Percentiles rank a stretch among this genome's conserved stretches.
phyloP scores from a whole-genome alignment of 2,329 filamentous ascomycete species.

The Aureobasidium sp. region DNA sequence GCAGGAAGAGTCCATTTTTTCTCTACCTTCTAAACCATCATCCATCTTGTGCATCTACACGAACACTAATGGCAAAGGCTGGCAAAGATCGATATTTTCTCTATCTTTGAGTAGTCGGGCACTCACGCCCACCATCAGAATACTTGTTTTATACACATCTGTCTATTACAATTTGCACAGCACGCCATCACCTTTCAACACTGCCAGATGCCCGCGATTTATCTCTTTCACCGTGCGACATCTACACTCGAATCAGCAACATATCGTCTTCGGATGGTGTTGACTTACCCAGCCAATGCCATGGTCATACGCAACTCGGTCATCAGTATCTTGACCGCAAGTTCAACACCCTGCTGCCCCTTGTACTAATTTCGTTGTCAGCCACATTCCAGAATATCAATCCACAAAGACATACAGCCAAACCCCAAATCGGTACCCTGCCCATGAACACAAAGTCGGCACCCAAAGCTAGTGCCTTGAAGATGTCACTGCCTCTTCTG shows the following conservation, averaged over 20 bases:
- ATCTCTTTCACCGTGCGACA: constrained; percentile 18
- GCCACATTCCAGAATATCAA: constrained; percentile 10
- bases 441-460: constrained; percentile 46
- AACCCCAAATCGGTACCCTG: constrained; percentile 44
- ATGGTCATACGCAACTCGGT: constrained; percentile 17
- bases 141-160: not conserved
- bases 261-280: not conserved
- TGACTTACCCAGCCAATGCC: constrained; percentile 11
- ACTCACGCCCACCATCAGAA: no score
- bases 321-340: constrained; percentile 18
- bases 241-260: not conserved
- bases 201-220: constrained; percentile 14
- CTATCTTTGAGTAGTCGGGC: no score
- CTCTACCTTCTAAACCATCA: no score
- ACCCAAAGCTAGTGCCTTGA: constrained; percentile 50
- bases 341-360: constrained; percentile 32
- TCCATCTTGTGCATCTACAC: no score
- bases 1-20: no score
- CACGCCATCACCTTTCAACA: constrained; percentile 14
- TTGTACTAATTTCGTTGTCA: constrained; percentile 26
- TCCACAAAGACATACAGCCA: constrained; percentile 32
- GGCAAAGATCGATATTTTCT: no score
- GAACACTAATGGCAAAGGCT: no score
- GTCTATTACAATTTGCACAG: constrained; percentile 1
- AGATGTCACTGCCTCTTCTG: constrained; percentile 49